Evolutionary conservation across 78 protist genomes (phyloP).

Genomic region (Cavenderia fasciculata): DNA sequence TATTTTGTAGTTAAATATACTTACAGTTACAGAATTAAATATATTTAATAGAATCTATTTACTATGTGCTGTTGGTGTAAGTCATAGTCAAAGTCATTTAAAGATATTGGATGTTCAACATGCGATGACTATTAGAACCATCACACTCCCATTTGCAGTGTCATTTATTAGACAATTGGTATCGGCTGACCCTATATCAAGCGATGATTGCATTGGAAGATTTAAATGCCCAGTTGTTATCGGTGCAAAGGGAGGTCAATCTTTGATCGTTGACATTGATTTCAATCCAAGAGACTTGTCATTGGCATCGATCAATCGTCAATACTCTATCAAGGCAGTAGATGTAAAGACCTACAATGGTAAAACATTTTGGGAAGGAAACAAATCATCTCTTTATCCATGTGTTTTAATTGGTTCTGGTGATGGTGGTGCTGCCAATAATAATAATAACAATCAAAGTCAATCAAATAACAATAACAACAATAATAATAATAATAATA

Average conservation of each 20-base stretch:
- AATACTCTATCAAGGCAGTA: neutral
- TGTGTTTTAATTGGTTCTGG: neutral
- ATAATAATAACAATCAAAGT: neutral
- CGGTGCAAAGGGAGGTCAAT: constrained; percentile 26
- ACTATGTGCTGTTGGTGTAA: neutral
- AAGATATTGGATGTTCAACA: constrained; percentile 43
- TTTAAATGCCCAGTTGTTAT: constrained; percentile 53
- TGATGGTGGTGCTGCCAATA: neutral
- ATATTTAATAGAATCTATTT: neutral
- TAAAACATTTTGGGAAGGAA: neutral
- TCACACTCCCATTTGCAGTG: neutral
- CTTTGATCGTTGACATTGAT: constrained; percentile 20
- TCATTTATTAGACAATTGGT: constrained; percentile 17
- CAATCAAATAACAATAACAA: neutral
- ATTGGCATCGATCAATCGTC: neutral
- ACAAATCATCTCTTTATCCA: neutral
- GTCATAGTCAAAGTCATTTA: neutral
- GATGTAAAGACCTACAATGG: neutral
- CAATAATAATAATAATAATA: neutral
- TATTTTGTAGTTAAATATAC: constrained; percentile 25
- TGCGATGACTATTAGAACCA: neutral
- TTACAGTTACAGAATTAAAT: constrained; percentile 45
- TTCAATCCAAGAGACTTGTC: neutral
- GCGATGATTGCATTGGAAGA: neutral
- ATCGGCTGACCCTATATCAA: neutral